Evolutionary conservation across 139 green algal genomes (phyloP), one percentile per base, ranked within the genome.

Genomic region (Chlorella sp.): DNA sequence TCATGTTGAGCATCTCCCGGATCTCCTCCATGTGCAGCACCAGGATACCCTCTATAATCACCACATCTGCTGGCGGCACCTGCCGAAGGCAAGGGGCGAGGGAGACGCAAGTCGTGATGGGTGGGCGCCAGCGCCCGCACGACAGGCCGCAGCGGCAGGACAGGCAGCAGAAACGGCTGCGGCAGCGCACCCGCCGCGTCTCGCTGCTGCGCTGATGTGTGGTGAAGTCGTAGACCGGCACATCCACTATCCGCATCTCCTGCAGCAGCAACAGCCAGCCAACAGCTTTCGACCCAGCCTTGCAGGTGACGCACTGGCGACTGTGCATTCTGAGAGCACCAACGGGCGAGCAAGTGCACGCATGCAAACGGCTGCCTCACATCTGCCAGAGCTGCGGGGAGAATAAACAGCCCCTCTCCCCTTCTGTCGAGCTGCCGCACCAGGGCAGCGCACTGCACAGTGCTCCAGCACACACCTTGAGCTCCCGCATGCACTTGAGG

Each of bases 1-100:
- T 60, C 97, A 99, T 98, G 90, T 98, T 97, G 64, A 98, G 92
- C 90, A 95, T 79, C 9, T 88, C 74, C 13, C 95, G 89, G 18
- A 99, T 81, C 38, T 93, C 86, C 75, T 91, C 81, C 86, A 98
- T 96, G 86, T 96, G 91, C 74, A 99, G 91, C 76, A 99, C 94
- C 80, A 99, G 88, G 86, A 99, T 99, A 85, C 97, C 97, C 87
- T 99, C 97, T 1, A 99, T 89, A 79, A 99, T 97, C 62, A 83
- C 78, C 38, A 83, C 78, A 41, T 83, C 78, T 11, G 78, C 78
- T 3, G 78, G 78, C 13, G 62, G 78, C n/a, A 83, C 71, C 69
- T 75, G 69, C 44, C 7, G 44, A 16, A 51, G 6, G 30, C 67
- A 73, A 4, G n/a, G 6, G 25, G 47, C 15, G 30, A 38, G 30